These are phyloP conservation scores for Chiua virens DNA, from an alignment of 768 basidiomycete species.

Conservation along the genomic window DNA sequence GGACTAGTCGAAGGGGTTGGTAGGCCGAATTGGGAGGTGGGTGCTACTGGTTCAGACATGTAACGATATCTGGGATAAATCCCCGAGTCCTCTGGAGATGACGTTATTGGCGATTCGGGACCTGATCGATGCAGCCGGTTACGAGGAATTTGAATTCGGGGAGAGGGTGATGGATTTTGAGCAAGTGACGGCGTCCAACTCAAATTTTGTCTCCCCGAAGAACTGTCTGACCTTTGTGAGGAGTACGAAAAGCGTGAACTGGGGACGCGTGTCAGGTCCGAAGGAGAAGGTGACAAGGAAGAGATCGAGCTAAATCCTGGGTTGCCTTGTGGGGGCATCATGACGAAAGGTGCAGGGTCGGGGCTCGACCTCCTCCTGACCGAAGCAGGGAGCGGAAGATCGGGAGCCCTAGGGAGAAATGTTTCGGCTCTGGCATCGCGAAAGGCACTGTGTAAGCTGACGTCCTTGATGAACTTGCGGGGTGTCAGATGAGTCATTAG, in stretches of 20 bases:
- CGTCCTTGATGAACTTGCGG: conserved; percentile 31
- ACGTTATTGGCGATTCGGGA: conserved; percentile 12
- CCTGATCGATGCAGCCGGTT: neutral
- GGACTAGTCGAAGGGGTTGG: conserved; percentile 7
- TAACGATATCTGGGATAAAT: conserved; percentile 1
- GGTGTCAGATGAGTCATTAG: neutral
- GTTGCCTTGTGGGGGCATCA: neutral
- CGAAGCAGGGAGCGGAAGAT: conserved; percentile 24
- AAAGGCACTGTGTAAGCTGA: conserved; percentile 29
- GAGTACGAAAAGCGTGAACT: conserved; percentile 2
- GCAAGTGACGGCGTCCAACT: conserved; percentile 4
- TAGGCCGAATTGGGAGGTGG: neutral
- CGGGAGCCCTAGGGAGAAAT: conserved; percentile 23
- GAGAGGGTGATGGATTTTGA: neutral
- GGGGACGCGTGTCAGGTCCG: neutral
- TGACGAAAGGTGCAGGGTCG: neutral
- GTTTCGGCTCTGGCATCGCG: conserved; percentile 34
- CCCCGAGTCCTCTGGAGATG: conserved; percentile 20
- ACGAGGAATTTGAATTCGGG: conserved; percentile 18
- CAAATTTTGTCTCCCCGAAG: neutral
- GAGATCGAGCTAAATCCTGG: neutral
- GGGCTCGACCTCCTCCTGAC: neutral
- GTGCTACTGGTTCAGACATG: neutral
- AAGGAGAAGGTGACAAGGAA: neutral
- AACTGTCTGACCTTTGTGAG: conserved; percentile 1